phyloP scores from a whole-genome alignment of 257 asterid genomes.

The Handroanthus guayacan region DNA sequence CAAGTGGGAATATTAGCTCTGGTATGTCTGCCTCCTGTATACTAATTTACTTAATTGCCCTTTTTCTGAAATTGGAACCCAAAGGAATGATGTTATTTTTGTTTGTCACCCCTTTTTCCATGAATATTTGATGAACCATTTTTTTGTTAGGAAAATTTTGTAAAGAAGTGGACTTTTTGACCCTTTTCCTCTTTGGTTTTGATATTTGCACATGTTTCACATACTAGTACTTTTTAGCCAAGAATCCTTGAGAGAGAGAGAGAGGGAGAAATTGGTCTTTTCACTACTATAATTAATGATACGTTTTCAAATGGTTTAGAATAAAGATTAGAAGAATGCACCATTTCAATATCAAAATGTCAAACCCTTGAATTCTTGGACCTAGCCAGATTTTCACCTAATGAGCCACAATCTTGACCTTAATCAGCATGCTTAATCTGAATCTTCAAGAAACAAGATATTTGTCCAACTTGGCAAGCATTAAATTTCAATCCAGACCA shows the following conservation, averaged over 20 bases:
- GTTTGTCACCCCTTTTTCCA: background rate
- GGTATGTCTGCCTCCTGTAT: constrained; percentile 53
- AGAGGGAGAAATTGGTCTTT: constrained; percentile 31
- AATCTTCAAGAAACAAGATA: constrained; percentile 28
- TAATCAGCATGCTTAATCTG: constrained; percentile 35
- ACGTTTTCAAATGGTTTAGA: too few species aligned
- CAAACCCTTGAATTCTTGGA: constrained; percentile 38
- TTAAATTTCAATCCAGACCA: constrained; percentile 32
- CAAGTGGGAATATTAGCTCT: constrained; percentile 77
- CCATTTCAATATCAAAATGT: constrained; percentile 25
- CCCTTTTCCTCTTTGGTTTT: constrained; percentile 10
- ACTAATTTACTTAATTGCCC: constrained; percentile 36
- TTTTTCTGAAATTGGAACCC: constrained; percentile 4
- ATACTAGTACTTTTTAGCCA: background rate
- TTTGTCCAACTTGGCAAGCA: constrained; percentile 27
- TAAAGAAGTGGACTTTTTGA: background rate
- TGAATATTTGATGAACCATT: constrained; percentile 4
- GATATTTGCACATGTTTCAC: background rate
- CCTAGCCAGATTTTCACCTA: constrained; percentile 36
- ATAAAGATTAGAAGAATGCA: too few species aligned
- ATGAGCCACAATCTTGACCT: constrained; percentile 40
- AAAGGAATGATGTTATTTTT: background rate
- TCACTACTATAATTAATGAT: background rate
- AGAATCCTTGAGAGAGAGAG: background rate
- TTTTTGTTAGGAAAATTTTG: constrained; percentile 4